Evolutionary conservation across 495 filamentous ascomycete genomes (phyloP), one percentile per base, ranked within the genome.

Genomic region (Talaromyces stipitatus): DNA sequence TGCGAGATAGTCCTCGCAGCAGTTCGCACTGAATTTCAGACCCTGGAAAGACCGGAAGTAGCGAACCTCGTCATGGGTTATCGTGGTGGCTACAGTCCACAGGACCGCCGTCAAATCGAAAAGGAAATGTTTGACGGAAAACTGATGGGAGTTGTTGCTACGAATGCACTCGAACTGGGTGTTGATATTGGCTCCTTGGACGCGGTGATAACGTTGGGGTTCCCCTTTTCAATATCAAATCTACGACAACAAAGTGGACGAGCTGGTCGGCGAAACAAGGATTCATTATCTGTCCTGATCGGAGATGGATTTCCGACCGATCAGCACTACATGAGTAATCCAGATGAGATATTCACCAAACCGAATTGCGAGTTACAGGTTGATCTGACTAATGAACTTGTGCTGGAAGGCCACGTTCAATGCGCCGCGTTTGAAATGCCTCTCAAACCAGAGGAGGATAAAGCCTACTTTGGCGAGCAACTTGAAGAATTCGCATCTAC

Each of bases 91-190:
- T 99, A 99, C 66, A 96, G 91, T 10, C 85, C 94, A 11, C 92
- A 97, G 73, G 94, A 99, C 66, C 81, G 94, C 36, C 82, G 95
- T 22, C 75, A 78, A 48, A 97, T 99, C 48, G 94, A 99, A 70
- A 85, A 79, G 30, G 94, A 97, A 64, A 97, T 99, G 94, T 97
- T 97, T 61, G 90, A 95, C 50, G 94, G 94, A 0, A 90, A 91
- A 62, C 75, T 99, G 5, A 78, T 97, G 65, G 95, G 94, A 4
- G 94, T 99, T 56, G 81, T 99, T 8, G 94, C 92, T 7, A 99
- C 94, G 2, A 96, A 84, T 56, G 94, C 94, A 6, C 76, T 99
- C 6, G 94, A 97, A 67, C 71, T 99, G 1, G 94, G 94, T 12
- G 88, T 99, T 38, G 94, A 99, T 69, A 97, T 99, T 62, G 94